Percentiles rank a stretch among this genome's conserved stretches.
Evolutionary conservation across 1,139 yeast genomes (phyloP).

Genomic region (Candida buenavistaensis): DNA sequence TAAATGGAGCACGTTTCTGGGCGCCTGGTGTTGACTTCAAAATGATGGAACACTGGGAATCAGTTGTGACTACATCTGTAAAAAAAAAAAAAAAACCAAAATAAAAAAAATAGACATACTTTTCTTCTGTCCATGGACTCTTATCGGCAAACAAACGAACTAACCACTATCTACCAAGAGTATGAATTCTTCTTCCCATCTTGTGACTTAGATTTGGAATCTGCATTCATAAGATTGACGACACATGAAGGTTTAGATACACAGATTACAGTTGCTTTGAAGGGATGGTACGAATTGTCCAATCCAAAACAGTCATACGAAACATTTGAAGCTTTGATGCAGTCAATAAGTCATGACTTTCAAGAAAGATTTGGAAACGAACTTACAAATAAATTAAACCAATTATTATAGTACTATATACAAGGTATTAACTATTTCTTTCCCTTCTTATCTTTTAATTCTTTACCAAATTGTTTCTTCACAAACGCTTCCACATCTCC

Average conservation of each 20-base stretch:
- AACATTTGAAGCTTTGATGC: conserved; percentile 48
- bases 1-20: conserved; percentile 54
- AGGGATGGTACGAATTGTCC: conserved; percentile 35
- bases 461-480: conserved; percentile 19
- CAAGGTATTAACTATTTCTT: conserved; percentile 2
- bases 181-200: conserved; percentile 28
- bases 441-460: background rate
- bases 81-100: too few species aligned
- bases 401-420: conserved; percentile 13
- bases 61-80: conserved; percentile 52
- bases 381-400: conserved; percentile 24
- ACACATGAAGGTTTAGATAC: conserved; percentile 20
- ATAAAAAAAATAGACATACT: too few species aligned
- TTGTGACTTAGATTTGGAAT: conserved; percentile 15
- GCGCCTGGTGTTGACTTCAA: conserved; percentile 54
- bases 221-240: conserved; percentile 9
- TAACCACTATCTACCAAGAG: conserved; percentile 25
- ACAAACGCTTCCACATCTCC: conserved; percentile 58
- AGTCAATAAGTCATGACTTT: conserved; percentile 36
- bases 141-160: conserved; percentile 22
- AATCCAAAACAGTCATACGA: conserved; percentile 23
- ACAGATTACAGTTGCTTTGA: conserved; percentile 28
- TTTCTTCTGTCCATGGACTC: too few species aligned
- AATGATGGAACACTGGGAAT: conserved; percentile 53
- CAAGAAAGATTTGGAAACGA: conserved; percentile 27